Evolutionary conservation across 768 basidiomycete genomes (phyloP), one percentile per base, ranked within the genome.

Genomic region (Candolleomyces eurysporus): DNA sequence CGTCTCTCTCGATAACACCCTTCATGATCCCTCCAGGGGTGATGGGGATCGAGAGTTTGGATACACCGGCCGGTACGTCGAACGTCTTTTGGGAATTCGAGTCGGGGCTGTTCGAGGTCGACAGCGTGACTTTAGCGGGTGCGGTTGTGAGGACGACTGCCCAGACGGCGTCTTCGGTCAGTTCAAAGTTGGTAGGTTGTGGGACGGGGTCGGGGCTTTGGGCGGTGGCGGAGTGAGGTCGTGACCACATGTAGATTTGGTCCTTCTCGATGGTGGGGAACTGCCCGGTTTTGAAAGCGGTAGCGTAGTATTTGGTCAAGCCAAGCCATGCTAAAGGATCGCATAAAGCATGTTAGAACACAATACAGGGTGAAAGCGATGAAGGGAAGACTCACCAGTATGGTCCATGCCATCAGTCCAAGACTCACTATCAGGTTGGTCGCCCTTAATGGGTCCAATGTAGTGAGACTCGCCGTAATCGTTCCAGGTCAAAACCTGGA

Each of bases 401-500:
- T 87, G 86, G 61, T 83, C 72, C 71, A 86, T 84, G 0, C 89
- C 88, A 65, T 88, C 68, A 5, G 88, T 88, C 90, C 90, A 92
- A 7, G 80, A 80, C 64, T 90, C 81, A 55, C 87, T 89, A 69
- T 84, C 79, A 51, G 91, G 91, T 68, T 89, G 85, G 30, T 77
- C 83, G 10, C 90, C 88, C 64, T 86, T 83, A 66, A 91, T 84
- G 3, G 92, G 91, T 14, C 88, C 90, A 51, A 94, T 76, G 70
- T 95, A 94, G 68, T 92, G 88, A 3, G 86, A 88, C 69, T 90
- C 88, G 62, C 89, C 88, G 59, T 77, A 91, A 70, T 91, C 90
- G 61, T 92, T 92, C 85, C 86, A 91, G 14, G 85, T 83, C 49
- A 86, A 61, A 59, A 88, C 69, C 71, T 91, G 78, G 19, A 83